Conservation (phyloP, 306 rosid species). For the Albizia julibrissin region DNA sequence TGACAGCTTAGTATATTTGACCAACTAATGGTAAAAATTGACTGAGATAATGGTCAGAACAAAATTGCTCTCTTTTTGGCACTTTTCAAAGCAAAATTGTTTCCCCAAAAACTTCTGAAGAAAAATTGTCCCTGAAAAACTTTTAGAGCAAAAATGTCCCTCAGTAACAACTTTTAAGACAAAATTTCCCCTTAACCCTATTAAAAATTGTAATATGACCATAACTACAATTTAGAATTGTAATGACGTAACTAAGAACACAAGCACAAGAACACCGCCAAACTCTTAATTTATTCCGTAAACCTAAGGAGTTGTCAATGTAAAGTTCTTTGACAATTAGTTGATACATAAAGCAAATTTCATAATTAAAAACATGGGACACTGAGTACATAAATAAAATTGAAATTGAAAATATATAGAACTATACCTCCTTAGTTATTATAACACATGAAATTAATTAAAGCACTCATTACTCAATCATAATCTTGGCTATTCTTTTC, state of each 20-base stretch:
- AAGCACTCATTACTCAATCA: not conserved
- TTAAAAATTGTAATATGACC: not conserved
- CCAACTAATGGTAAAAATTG: no score
- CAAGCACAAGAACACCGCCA: not conserved
- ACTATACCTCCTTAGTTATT: slow-evolving; percentile 1
- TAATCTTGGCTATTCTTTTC: slow-evolving; percentile 9
- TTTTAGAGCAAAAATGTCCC: no score
- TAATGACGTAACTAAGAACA: not conserved
- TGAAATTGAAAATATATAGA: not conserved
- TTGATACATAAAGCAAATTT: slow-evolving; percentile 1
- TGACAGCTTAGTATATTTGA: no score
- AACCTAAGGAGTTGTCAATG: slow-evolving; percentile 6
- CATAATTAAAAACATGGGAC: not conserved
- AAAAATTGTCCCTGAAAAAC: no score
- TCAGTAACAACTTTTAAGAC: no score
- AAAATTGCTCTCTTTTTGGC: no score
- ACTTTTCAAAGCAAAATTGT: no score
- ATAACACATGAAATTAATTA: not conserved
- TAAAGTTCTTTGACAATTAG: slow-evolving; percentile 4
- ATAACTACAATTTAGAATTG: not conserved
- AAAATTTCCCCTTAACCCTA: no score
- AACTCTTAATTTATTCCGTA: not conserved
- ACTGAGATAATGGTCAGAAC: no score
- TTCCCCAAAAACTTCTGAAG: no score
- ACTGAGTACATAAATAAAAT: not conserved